A percentile compares a stretch with the other conserved stretches of the same genome.
These are phyloP conservation scores for Tulasnella sp. DNA, from an alignment of 768 basidiomycete species.

Conservation along the genomic window DNA sequence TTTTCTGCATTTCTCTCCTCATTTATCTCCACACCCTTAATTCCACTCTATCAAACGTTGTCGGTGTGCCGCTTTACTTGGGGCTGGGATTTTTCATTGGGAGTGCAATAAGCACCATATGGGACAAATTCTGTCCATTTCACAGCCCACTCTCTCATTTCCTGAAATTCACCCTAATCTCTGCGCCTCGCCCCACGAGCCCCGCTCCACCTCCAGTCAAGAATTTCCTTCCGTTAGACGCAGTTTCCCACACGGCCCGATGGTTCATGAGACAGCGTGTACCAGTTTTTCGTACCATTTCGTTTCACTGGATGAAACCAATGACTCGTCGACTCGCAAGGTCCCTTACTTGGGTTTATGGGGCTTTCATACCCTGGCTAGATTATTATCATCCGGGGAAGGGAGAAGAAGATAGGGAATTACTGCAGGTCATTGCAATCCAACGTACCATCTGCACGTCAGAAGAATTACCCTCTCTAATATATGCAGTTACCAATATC, in stretches of 20 bases:
- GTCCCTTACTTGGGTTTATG: neutral
- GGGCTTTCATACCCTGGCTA: neutral
- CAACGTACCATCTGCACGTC: neutral
- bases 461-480: neutral
- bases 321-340: neutral
- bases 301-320: neutral
- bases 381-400: neutral
- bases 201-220: no score
- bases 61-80: neutral
- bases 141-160: neutral
- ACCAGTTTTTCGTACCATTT: neutral
- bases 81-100: neutral
- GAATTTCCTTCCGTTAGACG: no score
- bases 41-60: neutral
- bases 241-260: no score
- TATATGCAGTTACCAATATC: neutral
- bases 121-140: neutral
- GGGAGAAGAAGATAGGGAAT: neutral
- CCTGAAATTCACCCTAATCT: neutral
- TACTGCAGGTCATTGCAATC: neutral
- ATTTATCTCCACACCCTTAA: neutral
- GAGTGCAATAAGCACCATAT: neutral
- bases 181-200: neutral
- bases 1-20: neutral
- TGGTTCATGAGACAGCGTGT: no score